Evolutionary conservation across 1,284 basidiomycete genomes (phyloP), one percentile per base, ranked within the genome.

Genomic region (Austropuccinia psidii): DNA sequence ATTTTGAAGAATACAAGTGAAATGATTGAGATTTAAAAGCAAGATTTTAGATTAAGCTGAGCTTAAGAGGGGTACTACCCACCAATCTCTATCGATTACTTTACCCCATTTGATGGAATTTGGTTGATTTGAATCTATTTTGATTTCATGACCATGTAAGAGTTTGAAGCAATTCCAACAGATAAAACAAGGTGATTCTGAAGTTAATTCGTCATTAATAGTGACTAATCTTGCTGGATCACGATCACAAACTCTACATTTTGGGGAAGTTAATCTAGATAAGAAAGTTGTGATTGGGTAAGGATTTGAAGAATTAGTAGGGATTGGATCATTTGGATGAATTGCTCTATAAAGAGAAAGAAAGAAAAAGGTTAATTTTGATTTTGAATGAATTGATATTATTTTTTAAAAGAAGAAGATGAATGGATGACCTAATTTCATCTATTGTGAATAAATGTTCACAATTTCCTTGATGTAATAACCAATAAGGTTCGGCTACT

Each of bases 371-470:
- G 29, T 49, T 29, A 31, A 19, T 57, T 47, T 31, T 49, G 24
- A 57, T 27, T 6, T 21, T 7, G 17, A 21, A 52, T 21, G 50
- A 21, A 19, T 27, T 15, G 47, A 7, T 50, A 27, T 21, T 50
- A 5, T 11, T 11, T 37, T 31, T 33, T 29, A 58, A 13, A 33
- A 60, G 58, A 13, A 4, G 39, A 4, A 21, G 24, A 7, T 2
- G 60, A 21, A n/a, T 2, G n/a, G 9, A 41, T 50, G 76, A 87
- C 90, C 90, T 84, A 76, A 92, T 87, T 74, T 87, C 84, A 75
- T 90, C 87, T 31, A 92, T 76, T 19, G 88, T 84, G 43, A 90
- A 78, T 78, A 87, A 88, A 78, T 92, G 90, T 76, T 91, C 90
- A 77, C 89, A 91, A 77, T 86, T 87, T 29, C 90, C 90, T 73